Conservation (phyloP, 2,329 filamentous ascomycete species). For the Dactylonectria macrodidyma region DNA sequence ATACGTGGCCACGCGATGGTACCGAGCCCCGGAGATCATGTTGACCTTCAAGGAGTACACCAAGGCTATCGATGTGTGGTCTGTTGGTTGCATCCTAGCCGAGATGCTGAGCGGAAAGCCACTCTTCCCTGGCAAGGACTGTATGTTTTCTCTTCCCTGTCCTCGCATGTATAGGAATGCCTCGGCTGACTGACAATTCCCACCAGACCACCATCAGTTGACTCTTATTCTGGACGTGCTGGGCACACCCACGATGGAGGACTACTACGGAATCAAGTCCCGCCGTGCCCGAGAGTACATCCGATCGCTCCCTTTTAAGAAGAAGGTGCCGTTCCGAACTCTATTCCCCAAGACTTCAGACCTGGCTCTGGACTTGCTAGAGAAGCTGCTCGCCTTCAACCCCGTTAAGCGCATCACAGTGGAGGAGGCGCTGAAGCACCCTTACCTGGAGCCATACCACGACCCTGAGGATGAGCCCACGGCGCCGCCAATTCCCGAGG, state of each 20-base stretch:
- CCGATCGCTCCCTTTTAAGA: conserved; percentile 97
- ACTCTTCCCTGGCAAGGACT: conserved; percentile 98
- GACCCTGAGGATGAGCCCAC: conserved; percentile 99
- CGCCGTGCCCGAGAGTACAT: conserved; percentile 98
- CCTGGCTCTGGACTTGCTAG: conserved; percentile 90
- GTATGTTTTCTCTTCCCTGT: conserved; percentile 66
- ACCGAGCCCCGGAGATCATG: conserved; percentile 99
- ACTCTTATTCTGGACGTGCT: conserved; percentile 97
- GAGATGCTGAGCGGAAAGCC: conserved; percentile 99
- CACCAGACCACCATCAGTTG: conserved; percentile 92
- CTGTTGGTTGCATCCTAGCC: conserved; percentile 96
- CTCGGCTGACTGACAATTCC: conserved; percentile 22
- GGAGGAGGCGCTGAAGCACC: conserved; percentile 96
- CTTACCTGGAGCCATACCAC: conserved; percentile 98
- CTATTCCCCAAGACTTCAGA: conserved; percentile 99
- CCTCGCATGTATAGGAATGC: neutral
- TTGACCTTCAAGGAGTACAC: conserved; percentile 99
- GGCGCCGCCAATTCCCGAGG: conserved; percentile 95
- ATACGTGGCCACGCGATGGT: conserved; percentile 99
- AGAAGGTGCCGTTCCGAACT: conserved; percentile 98
- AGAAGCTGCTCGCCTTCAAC: conserved; percentile 98
- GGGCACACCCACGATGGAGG: conserved; percentile 98
- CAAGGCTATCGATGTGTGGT: conserved; percentile 99
- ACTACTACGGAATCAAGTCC: conserved; percentile 99
- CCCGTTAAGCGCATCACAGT: conserved; percentile 98